Evolutionary conservation across 2,329 filamentous ascomycete genomes (phyloP).

Genomic region (Ceratocystis papillata): DNA sequence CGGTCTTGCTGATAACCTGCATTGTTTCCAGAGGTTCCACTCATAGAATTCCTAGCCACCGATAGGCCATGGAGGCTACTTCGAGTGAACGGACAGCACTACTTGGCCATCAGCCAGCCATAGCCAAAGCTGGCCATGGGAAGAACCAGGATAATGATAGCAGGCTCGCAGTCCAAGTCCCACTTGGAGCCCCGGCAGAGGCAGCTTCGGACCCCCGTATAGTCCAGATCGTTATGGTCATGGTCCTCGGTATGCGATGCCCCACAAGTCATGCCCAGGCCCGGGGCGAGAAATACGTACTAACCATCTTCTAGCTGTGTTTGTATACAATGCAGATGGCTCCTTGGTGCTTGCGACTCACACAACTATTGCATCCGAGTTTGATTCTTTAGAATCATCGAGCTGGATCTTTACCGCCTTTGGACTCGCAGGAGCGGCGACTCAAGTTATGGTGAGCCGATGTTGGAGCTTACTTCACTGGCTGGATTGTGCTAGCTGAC

Average conservation of each 20-base stretch:
- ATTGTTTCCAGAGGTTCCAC: background rate
- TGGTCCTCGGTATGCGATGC: conserved; percentile 26
- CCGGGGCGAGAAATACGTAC: background rate
- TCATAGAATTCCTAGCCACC: background rate
- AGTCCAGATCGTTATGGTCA: conserved; percentile 22
- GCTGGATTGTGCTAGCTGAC: background rate
- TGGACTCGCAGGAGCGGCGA: conserved; percentile 30
- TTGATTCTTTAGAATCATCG: conserved; percentile 45
- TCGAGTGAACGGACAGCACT: background rate
- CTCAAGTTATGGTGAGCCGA: conserved; percentile 27
- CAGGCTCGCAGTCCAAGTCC: background rate
- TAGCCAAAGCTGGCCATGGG: background rate
- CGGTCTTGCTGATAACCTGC: background rate
- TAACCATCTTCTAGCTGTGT: conserved; percentile 32
- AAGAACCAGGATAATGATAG: background rate
- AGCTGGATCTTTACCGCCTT: conserved; percentile 34
- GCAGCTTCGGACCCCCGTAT: background rate
- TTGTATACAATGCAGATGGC: conserved; percentile 53
- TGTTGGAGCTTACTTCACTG: background rate
- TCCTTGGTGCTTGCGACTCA: conserved; percentile 58
- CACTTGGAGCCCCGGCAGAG: background rate
- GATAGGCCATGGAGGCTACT: background rate
- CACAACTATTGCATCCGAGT: conserved; percentile 50
- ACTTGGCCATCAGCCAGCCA: background rate
- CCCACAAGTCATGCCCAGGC: background rate